phyloP scores from a whole-genome alignment of 768 basidiomycete species.

The Kwoniella pini region DNA sequence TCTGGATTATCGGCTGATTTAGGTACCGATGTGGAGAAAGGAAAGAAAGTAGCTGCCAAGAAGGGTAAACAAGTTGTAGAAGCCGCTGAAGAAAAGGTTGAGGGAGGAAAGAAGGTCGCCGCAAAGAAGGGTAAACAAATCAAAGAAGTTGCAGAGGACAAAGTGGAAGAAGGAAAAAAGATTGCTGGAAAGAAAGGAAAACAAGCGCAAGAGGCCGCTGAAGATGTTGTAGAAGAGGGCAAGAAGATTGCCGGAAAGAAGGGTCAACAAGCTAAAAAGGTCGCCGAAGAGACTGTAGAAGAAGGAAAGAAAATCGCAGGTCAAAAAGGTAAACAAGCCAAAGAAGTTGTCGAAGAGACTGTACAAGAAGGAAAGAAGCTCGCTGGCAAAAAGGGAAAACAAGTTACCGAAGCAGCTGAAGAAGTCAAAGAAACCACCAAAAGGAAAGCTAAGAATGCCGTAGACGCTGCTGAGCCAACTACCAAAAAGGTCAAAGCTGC shows the following conservation, averaged over 20 bases:
- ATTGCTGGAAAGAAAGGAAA: slow-evolving; percentile 27
- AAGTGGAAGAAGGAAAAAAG: slow-evolving; percentile 12
- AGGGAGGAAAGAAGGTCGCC: slow-evolving; percentile 26
- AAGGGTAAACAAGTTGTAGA: slow-evolving; percentile 35
- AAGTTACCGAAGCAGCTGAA: slow-evolving; percentile 5
- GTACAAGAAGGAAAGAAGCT: slow-evolving; percentile 27
- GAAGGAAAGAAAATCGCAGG: slow-evolving; percentile 17
- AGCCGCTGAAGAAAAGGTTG: slow-evolving; percentile 12
- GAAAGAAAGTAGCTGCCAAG: slow-evolving; percentile 21
- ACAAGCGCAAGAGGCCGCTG: slow-evolving; percentile 10
- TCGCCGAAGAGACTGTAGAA: slow-evolving; percentile 13
- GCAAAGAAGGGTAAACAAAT: slow-evolving; percentile 22
- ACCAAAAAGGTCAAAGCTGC: slow-evolving; percentile 28
- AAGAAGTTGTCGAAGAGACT: slow-evolving; percentile 11
- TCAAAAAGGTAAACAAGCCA: slow-evolving; percentile 27
- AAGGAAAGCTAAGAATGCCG: slow-evolving; percentile 23
- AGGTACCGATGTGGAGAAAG: slow-evolving; percentile 19
- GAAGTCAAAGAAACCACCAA: slow-evolving; percentile 23
- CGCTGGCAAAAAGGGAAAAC: slow-evolving; percentile 22
- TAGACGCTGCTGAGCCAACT: slow-evolving; percentile 17
- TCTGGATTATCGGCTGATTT: slow-evolving; percentile 31
- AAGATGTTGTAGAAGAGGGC: slow-evolving; percentile 20
- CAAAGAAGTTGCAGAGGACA: slow-evolving; percentile 15
- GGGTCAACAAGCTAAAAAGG: slow-evolving; percentile 15
- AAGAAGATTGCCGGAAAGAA: slow-evolving; percentile 28